phyloP scores from a whole-genome alignment of 805 yeast species.

The Teunomyces pallodes region DNA sequence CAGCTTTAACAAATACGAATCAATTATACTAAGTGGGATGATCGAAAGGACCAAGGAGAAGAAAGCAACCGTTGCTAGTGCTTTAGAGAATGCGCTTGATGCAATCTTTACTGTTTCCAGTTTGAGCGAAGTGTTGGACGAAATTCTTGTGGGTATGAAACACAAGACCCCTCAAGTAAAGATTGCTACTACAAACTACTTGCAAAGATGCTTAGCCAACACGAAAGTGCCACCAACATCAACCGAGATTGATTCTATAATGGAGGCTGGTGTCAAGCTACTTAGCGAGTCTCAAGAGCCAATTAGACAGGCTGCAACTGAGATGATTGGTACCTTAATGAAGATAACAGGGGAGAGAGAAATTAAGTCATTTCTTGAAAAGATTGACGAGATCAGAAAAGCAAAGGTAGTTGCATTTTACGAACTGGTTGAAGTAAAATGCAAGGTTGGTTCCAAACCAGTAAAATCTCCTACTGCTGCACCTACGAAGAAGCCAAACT shows the following conservation, averaged over 20 bases:
- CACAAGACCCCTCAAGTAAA: constrained; percentile 85
- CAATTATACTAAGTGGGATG: constrained; percentile 54
- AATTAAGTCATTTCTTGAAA: constrained; percentile 55
- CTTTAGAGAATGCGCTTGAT: constrained; percentile 65
- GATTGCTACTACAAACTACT: constrained; percentile 63
- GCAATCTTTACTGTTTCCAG: constrained; percentile 55
- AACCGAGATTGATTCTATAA: constrained; percentile 55
- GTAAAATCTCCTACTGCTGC: constrained; percentile 14
- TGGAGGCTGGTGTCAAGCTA: constrained; percentile 57
- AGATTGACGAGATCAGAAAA: constrained; percentile 74
- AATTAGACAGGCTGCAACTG: constrained; percentile 74
- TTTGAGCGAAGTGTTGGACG: constrained; percentile 56
- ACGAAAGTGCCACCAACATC: constrained; percentile 49
- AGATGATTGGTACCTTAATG: constrained; percentile 76
- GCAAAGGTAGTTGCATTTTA: constrained; percentile 60
- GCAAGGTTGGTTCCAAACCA: constrained; percentile 20
- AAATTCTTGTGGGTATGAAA: constrained; percentile 54
- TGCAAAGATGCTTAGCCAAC: constrained; percentile 59
- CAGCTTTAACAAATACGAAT: constrained; percentile 53
- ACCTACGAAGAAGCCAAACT: constrained; percentile 9
- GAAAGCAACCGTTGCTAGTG: constrained; percentile 72
- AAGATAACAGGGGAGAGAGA: constrained; percentile 77
- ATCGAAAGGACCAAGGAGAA: constrained; percentile 87
- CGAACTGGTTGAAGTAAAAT: constrained; percentile 55
- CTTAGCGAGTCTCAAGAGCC: constrained; percentile 82